Conservation (phyloP, 257 asterid genomes). For the Solanum sitiens region DNA sequence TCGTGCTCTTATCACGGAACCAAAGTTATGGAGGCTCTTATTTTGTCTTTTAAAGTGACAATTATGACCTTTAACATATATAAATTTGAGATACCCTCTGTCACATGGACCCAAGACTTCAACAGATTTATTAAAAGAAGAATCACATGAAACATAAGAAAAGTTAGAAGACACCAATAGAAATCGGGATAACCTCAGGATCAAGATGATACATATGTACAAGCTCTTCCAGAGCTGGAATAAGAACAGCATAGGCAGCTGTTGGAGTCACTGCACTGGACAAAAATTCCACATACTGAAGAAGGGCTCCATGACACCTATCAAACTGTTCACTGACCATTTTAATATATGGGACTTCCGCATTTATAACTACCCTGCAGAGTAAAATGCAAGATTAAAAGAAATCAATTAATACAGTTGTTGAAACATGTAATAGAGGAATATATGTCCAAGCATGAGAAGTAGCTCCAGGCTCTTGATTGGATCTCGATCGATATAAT, state of each 20-base stretch:
- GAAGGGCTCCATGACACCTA: conserved; percentile 96
- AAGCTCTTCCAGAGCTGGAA: conserved; percentile 89
- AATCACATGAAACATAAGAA: not conserved
- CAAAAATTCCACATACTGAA: conserved; percentile 96
- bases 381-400: not conserved
- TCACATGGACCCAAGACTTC: not conserved
- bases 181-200: conserved; percentile 65
- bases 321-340: conserved; percentile 98
- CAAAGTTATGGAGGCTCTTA: not conserved
- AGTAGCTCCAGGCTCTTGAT: not conserved
- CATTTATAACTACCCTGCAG: conserved; percentile 82
- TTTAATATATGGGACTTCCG: conserved; percentile 82
- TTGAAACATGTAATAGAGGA: not conserved
- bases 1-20: not conserved
- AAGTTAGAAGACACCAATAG: conserved; percentile 1
- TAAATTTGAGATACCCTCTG: not conserved
- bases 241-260: conserved; percentile 64
- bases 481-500: not conserved
- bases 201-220: conserved; percentile 91
- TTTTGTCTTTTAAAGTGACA: not conserved
- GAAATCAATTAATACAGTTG: not conserved
- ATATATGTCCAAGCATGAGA: not conserved
- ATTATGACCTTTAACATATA: not conserved
- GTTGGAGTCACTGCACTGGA: conserved; percentile 80
- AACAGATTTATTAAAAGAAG: not conserved